Conservation (phyloP, 2,329 filamentous ascomycete species). For the Pseudogymnoascus sp. region DNA sequence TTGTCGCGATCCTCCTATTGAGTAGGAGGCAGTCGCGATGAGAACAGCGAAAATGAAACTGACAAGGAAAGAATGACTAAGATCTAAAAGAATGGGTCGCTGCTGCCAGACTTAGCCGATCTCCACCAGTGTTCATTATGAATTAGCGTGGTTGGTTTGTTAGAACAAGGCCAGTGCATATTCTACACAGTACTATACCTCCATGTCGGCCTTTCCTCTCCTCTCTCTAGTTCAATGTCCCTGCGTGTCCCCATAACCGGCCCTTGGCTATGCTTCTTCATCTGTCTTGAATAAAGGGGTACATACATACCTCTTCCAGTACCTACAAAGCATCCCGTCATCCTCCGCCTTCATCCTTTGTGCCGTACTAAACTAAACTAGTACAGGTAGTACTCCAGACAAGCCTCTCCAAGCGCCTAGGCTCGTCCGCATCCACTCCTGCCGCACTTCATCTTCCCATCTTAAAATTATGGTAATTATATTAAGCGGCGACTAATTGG, state of each 20-base stretch:
- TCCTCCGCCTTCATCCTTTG: neutral
- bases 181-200: neutral
- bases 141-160: neutral
- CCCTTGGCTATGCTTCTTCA: neutral
- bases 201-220: neutral
- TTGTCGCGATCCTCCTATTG: neutral
- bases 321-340: neutral
- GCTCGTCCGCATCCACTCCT: neutral
- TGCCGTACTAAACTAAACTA: neutral
- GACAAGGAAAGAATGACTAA: neutral
- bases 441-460: neutral
- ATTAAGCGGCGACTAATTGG: neutral
- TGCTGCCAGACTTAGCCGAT: neutral
- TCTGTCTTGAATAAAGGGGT: neutral
- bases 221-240: neutral
- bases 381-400: neutral
- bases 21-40: neutral
- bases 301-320: neutral
- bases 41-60: neutral
- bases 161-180: neutral
- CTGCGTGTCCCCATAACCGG: neutral
- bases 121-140: neutral
- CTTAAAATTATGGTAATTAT: neutral
- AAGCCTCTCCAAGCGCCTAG: conserved; percentile 4
- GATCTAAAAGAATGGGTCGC: neutral